Conservation (phyloP, 345 rosid species). For the Eutrema japonicum region DNA sequence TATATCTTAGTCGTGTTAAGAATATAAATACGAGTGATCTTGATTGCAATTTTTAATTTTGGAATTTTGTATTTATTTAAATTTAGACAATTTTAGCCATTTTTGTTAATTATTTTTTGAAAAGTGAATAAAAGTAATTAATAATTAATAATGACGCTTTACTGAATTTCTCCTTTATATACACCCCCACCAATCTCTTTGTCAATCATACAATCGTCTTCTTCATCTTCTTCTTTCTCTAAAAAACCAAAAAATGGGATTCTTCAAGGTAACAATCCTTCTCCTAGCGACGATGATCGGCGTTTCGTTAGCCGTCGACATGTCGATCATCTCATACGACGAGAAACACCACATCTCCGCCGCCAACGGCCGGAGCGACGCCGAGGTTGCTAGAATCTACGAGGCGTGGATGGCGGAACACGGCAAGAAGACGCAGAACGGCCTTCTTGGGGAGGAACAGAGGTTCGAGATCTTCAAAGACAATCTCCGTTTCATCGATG, state of each 20-base stretch:
- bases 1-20: too few relatives aligned
- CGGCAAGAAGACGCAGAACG: constrained; percentile 62
- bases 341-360: constrained; percentile 47
- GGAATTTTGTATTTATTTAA: not conserved
- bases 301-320: constrained; percentile 68
- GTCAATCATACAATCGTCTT: constrained; percentile 26
- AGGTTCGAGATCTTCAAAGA: constrained; percentile 84
- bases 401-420: constrained; percentile 76
- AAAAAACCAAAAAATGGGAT: constrained; percentile 47
- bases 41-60: not conserved
- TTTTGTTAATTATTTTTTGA: not conserved
- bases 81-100: not conserved
- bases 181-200: not conserved
- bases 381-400: constrained; percentile 67
- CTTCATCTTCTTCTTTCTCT: constrained; percentile 12
- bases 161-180: constrained; percentile 33
- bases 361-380: constrained; percentile 57
- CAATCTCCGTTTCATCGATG: constrained; percentile 79
- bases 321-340: constrained; percentile 80
- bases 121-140: not conserved
- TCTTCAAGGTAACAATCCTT: constrained; percentile 40
- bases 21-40: too few relatives aligned
- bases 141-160: not conserved
- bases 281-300: constrained; percentile 51
- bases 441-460: constrained; percentile 53